Base-by-base conservation (phyloP, 768 basidiomycete species). In the Rhizopogon salebrosus region DNA sequence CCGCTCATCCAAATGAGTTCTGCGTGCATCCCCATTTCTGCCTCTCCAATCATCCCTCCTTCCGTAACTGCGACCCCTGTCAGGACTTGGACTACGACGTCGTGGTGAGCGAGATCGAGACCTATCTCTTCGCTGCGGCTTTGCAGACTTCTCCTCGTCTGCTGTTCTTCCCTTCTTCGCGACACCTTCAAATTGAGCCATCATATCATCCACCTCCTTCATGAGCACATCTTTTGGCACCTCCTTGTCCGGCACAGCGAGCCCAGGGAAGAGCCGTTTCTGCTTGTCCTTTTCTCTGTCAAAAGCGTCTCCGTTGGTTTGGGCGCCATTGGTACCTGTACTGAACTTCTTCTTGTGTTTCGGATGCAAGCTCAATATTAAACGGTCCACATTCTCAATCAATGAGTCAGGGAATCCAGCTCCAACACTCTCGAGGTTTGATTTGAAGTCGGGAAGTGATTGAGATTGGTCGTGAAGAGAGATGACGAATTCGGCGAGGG, bases 401-500 rank as follows among this genome's bases (percentile, higher is more conserved):
- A 98, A 90, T 24, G 90, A 90, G 56, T 91, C 90, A 3, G 93
- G 87, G 63, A 98, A 94, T 57, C 83, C 84, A 18, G 91, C 89
- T 20, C 85, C 92, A 54, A 80, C 75, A 54, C 87, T 84, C 51
- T 78, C 76, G 41, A 98, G 80, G 66, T 89, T 87, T 43, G 70
- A 64, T 72, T 92, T 91, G 80, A 98, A 99, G 42, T 83, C 82
- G 6, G 76, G 73, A 48, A 93, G 76, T 57, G 82, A 85, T 64
- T 86, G 87, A 65, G 87, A 87, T 60, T 89, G 71, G 58, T 89
- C 87, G 70, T 98, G 95, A 53, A 98, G 80, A 57, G 80, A 74
- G 58, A 99, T 93, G 57, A 98, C 83, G 68, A 95, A 99, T 73
- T 98, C 95, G 11, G 97, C 94, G 42, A 95, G 78, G 3, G 89